A percentile compares a stretch with the other conserved stretches of the same genome.
Conservation (phyloP, 2,329 filamentous ascomycete genomes). For the Aspergillus tamarii region DNA sequence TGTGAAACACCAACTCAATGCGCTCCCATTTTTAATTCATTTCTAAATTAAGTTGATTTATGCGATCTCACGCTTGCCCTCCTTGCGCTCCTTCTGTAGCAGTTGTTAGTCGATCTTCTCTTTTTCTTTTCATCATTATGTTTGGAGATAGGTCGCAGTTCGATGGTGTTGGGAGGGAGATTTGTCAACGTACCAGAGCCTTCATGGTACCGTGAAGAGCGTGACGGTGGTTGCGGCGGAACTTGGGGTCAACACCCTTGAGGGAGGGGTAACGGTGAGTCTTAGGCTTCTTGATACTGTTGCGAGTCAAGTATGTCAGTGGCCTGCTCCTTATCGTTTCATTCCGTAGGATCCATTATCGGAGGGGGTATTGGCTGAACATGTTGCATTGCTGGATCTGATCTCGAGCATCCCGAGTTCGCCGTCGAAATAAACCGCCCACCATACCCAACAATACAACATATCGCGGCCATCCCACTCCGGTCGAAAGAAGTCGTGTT, state of each 20-base stretch:
- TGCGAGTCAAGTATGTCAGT: constrained; percentile 29
- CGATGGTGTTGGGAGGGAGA: not conserved
- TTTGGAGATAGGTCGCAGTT: not conserved
- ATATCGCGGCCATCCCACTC: constrained; percentile 6
- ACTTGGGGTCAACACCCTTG: constrained; percentile 99
- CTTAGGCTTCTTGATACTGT: constrained; percentile 99
- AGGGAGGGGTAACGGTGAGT: constrained; percentile 98
- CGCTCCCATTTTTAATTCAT: constrained; percentile 32
- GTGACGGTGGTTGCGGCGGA: constrained; percentile 99
- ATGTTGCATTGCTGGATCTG: constrained; percentile 7
- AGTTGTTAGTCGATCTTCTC: constrained; percentile 36
- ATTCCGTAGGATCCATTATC: not conserved
- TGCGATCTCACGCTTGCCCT: constrained; percentile 89
- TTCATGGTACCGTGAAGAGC: constrained; percentile 98
- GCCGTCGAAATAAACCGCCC: not conserved
- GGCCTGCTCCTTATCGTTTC: constrained; percentile 3
- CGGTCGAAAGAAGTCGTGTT: not conserved
- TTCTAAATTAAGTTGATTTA: constrained; percentile 54
- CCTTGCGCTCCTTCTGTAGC: constrained; percentile 90
- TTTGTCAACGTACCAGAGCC: constrained; percentile 75
- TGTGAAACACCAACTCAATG: constrained; percentile 37
- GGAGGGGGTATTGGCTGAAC: not conserved
- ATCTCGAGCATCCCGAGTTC: not conserved
- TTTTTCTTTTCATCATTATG: not conserved
- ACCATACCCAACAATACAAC: constrained; percentile 16